Conservation (phyloP, 768 basidiomycete species). For the Kwoniella mangroviensis region DNA sequence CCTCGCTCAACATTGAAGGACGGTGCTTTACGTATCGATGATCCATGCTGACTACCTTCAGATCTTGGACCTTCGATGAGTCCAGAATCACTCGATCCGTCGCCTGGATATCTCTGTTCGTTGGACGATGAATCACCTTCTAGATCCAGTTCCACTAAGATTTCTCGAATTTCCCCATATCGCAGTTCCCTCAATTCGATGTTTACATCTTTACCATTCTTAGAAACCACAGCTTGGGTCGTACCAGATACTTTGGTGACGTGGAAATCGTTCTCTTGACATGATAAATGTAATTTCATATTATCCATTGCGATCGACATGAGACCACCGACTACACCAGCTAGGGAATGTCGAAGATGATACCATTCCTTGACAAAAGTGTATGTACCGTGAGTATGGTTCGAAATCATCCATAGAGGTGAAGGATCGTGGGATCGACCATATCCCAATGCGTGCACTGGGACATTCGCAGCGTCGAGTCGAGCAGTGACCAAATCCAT, state of each 20-base stretch:
- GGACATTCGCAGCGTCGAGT: conserved; percentile 93
- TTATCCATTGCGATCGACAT: conserved; percentile 90
- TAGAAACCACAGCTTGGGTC: conserved; percentile 79
- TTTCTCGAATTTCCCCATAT: conserved; percentile 96
- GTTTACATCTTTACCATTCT: conserved; percentile 93
- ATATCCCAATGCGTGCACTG: conserved; percentile 96
- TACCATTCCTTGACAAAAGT: conserved; percentile 99
- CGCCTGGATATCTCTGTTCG: conserved; percentile 29
- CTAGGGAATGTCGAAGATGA: conserved; percentile 86
- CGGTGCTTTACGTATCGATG: conserved; percentile 2
- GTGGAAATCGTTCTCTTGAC: conserved; percentile 87
- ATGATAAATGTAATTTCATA: conserved; percentile 94
- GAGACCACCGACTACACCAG: conserved; percentile 94
- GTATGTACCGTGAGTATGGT: conserved; percentile 95
- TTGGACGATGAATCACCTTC: conserved; percentile 57
- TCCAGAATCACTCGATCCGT: conserved; percentile 31
- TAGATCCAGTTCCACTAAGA: conserved; percentile 93
- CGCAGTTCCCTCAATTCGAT: conserved; percentile 91
- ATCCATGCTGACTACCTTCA: conserved; percentile 8
- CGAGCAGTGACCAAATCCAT: conserved; percentile 98
- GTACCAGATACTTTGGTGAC: conserved; percentile 94
- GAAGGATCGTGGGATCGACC: conserved; percentile 96
- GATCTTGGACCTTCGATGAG: neutral
- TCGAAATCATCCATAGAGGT: conserved; percentile 97
- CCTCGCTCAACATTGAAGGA: conserved; percentile 18